Evolutionary conservation across 1,139 yeast genomes (phyloP).

Genomic region (Taphrina flavorubra): DNA sequence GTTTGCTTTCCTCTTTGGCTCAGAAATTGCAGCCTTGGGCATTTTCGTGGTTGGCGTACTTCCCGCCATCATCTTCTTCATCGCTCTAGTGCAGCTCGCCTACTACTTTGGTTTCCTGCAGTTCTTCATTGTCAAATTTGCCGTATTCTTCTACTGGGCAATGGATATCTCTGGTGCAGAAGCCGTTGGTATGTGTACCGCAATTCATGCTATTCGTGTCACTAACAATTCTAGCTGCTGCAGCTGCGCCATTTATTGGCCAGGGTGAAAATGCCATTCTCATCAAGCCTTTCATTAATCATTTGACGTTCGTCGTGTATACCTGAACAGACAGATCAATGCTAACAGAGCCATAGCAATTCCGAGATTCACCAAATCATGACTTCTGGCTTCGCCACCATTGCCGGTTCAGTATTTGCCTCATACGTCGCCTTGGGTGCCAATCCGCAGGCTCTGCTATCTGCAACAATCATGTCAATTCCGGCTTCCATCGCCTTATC

Average conservation of each 20-base stretch:
- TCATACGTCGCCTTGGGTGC: slow-evolving; percentile 70
- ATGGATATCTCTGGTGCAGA: slow-evolving; percentile 70
- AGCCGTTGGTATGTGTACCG: slow-evolving; percentile 54
- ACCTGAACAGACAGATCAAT: neutral
- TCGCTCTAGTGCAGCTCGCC: slow-evolving; percentile 67
- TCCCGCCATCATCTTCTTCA: slow-evolving; percentile 69
- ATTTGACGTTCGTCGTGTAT: slow-evolving; percentile 55
- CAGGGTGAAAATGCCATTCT: slow-evolving; percentile 72
- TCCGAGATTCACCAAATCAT: slow-evolving; percentile 71
- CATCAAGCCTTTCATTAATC: slow-evolving; percentile 67
- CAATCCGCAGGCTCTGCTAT: slow-evolving; percentile 67
- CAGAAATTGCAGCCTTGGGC: slow-evolving; percentile 55
- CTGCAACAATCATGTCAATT: slow-evolving; percentile 74
- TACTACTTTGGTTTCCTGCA: slow-evolving; percentile 67
- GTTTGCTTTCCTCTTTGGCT: slow-evolving; percentile 63
- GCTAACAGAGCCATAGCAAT: slow-evolving; percentile 46
- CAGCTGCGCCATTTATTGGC: slow-evolving; percentile 73
- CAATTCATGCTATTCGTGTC: neutral
- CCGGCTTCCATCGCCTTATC: slow-evolving; percentile 71
- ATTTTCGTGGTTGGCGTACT: slow-evolving; percentile 66
- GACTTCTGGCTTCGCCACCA: slow-evolving; percentile 72
- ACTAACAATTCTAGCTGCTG: slow-evolving; percentile 57
- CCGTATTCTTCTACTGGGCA: slow-evolving; percentile 67
- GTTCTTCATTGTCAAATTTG: slow-evolving; percentile 67
- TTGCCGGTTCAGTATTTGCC: slow-evolving; percentile 69